Evolutionary conservation across 164 flowering plant species (phyloP), one percentile per base, ranked within the genome.

Genomic region (Platanus orientalis): DNA sequence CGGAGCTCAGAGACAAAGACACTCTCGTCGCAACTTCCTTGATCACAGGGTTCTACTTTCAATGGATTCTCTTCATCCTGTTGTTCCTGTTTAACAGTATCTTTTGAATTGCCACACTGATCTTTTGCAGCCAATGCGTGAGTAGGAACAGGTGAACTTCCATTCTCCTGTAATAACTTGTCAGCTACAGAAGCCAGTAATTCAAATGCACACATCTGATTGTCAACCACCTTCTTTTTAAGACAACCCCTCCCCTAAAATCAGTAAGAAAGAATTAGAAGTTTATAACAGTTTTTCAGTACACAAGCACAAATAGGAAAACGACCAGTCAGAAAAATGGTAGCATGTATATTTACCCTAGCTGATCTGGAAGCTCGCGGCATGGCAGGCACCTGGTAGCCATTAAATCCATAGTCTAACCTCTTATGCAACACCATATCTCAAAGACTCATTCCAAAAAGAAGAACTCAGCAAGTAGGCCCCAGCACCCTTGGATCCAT

Each of bases 161-260:
- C 85, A 45, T 75, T 75, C 73, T 86, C 94, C 26, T 69, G 78
- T 69, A 92, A 76, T 61, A 94, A 65, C 61, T 83, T 83, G 16
- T 92, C 94, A 70, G 97, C 99, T 66, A 95, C 83, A 51, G 90
- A 80, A 36, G 99, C 99, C 79, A 95, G 73, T 58, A 95, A 77
- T 63, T 95, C 99, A 79, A 95, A 88, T 62, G 97, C 92, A 70
- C 84, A 77, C 79, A 84, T 76, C 59, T 76, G 76, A 62, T 77
- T 71, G 50, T 75, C 81, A 26, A 70, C 83, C 58, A 21, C 42
- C 67, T 83, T 83, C 77, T 75, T 89, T 72, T 58, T 73, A 60
- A 65, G 34, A 1, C 67, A 61, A 59, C 68, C 39, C 72, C 77
- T 81, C 76, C 78, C 78, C 90, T 83, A 45, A 59, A 50, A 60